Conservation (phyloP, 139 green algal species). For the Pseudopediastrum boryanum region DNA sequence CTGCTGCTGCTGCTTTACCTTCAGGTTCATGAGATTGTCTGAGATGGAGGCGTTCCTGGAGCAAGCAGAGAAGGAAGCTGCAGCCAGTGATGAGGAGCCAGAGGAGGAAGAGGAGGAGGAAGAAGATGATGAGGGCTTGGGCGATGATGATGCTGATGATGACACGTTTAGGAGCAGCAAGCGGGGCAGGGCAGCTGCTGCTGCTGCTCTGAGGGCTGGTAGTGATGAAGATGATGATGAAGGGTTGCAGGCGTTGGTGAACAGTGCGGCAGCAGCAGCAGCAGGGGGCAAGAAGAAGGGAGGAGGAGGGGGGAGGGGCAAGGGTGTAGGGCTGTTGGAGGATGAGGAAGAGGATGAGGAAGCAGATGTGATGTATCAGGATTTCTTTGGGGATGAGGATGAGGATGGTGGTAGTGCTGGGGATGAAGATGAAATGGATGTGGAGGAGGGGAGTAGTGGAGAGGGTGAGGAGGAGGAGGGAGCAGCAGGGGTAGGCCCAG, state of each 20-base stretch:
- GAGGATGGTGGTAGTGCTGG: neutral
- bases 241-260: neutral
- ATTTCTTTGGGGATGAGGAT: conserved; percentile 74
- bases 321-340: conserved; percentile 1
- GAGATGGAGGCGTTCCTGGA: conserved; percentile 92
- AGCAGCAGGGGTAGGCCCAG: conserved; percentile 15
- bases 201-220: neutral
- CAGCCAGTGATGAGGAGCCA: conserved; percentile 21
- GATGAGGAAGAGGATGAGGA: conserved; percentile 41
- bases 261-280: neutral
- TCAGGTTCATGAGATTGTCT: conserved; percentile 82
- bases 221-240: conserved; percentile 2
- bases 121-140: conserved; percentile 51
- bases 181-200: neutral
- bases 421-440: conserved; percentile 3
- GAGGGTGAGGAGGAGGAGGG: conserved; percentile 28
- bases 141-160: neutral
- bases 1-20: conserved; percentile 44
- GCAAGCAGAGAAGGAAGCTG: conserved; percentile 77
- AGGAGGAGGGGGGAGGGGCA: neutral
- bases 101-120: conserved; percentile 31
- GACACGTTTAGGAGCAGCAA: neutral
- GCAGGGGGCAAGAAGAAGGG: neutral
- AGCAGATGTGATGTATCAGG: conserved; percentile 61
- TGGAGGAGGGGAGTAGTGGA: neutral